Conservation (phyloP, 805 yeast genomes). For the Zygosaccharomyces gambellarensis region DNA sequence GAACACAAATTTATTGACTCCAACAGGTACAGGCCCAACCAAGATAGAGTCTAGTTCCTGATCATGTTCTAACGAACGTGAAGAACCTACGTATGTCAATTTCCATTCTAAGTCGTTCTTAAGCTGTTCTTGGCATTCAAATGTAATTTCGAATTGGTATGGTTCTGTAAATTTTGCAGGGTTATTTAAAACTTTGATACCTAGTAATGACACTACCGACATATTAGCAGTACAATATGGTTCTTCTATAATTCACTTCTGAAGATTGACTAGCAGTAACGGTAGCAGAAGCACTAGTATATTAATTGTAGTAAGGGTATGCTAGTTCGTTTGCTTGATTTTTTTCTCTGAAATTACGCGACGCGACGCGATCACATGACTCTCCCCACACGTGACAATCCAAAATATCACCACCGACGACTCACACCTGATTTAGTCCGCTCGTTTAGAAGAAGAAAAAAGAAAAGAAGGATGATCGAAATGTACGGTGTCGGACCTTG, state of each 20-base stretch:
- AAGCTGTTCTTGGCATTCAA: slow-evolving; percentile 90
- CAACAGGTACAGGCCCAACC: slow-evolving; percentile 99
- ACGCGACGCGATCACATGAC: no score
- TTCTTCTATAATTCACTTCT: background rate
- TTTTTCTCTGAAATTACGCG: no score
- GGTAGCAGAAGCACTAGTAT: background rate
- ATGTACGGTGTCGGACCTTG: no score
- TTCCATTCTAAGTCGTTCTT: slow-evolving; percentile 92
- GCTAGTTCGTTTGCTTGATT: no score
- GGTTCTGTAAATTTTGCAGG: slow-evolving; percentile 94
- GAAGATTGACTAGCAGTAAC: background rate
- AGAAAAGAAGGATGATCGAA: no score
- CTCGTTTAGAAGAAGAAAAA: no score
- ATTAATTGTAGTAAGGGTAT: background rate
- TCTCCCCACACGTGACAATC: no score
- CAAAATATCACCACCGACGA: no score
- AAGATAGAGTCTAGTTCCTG: slow-evolving; percentile 92
- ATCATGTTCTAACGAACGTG: slow-evolving; percentile 90
- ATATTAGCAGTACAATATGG: slow-evolving; percentile 34
- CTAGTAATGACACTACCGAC: slow-evolving; percentile 91
- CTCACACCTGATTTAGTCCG: no score
- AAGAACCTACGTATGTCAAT: slow-evolving; percentile 92
- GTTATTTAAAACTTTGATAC: slow-evolving; percentile 86
- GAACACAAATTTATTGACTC: slow-evolving; percentile 86
- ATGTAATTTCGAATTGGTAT: slow-evolving; percentile 94